These are phyloP conservation scores for Candida sphagnicola DNA, from an alignment of 805 yeast genomes.

Conservation along the genomic window DNA sequence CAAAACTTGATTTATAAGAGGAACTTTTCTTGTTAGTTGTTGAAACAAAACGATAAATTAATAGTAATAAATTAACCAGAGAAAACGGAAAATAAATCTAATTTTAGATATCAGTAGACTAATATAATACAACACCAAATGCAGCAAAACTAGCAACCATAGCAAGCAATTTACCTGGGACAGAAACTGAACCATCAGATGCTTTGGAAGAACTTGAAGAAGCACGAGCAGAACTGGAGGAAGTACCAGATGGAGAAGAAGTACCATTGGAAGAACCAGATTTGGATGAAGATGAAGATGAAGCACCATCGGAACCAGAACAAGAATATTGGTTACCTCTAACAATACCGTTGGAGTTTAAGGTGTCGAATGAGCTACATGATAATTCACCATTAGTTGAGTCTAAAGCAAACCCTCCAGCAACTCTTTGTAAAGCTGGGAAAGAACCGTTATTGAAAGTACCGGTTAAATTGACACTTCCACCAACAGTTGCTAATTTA, in stretches of 20 bases:
- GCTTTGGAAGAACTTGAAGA: constrained; percentile 16
- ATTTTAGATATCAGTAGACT: constrained; percentile 2
- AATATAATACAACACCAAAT: constrained; percentile 33
- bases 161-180: constrained; percentile 20
- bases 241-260: constrained; percentile 25
- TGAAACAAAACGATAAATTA: background rate
- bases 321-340: constrained; percentile 87
- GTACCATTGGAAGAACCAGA: constrained; percentile 22
- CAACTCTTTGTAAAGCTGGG: constrained; percentile 68
- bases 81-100: constrained; percentile 4
- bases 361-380: constrained; percentile 70
- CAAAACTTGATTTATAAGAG: too few relatives aligned
- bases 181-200: constrained; percentile 22
- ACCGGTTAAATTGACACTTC: constrained; percentile 84
- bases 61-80: constrained; percentile 1
- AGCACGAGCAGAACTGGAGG: constrained; percentile 15
- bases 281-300: constrained; percentile 43
- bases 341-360: constrained; percentile 75
- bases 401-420: constrained; percentile 88
- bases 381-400: constrained; percentile 68
- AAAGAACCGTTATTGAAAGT: constrained; percentile 76
- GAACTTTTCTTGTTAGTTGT: background rate
- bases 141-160: constrained; percentile 31
- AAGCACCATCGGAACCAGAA: constrained; percentile 51
- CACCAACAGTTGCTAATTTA: constrained; percentile 68